These are phyloP conservation scores for Gilbertella persicaria DNA, from an alignment of 371 early-diverging fungal species.

Conservation along the genomic window DNA sequence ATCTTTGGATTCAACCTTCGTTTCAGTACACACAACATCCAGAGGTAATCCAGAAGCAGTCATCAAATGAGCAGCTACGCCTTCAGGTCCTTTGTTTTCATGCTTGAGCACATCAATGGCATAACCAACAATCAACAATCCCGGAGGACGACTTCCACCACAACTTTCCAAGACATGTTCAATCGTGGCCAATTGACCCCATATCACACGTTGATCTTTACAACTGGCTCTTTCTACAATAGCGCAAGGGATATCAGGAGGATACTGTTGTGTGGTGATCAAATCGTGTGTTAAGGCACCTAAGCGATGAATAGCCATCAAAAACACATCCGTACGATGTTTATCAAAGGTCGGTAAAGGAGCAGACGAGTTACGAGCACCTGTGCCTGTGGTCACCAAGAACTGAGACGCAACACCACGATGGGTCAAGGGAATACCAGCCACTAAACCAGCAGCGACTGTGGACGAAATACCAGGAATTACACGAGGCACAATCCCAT, in stretches of 20 bases:
- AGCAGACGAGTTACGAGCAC: conserved; percentile 43
- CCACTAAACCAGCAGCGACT: conserved; percentile 74
- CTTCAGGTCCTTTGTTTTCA: conserved; percentile 32
- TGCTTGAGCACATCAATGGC: conserved; percentile 53
- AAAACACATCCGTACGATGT: conserved; percentile 79
- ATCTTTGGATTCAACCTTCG: background rate
- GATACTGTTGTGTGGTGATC: conserved; percentile 53
- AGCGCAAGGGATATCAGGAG: conserved; percentile 67
- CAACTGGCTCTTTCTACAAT: conserved; percentile 80
- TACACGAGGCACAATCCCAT: conserved; percentile 67
- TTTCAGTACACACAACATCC: conserved; percentile 6
- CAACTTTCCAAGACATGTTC: conserved; percentile 63
- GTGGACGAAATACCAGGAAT: conserved; percentile 85
- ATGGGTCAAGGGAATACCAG: conserved; percentile 87
- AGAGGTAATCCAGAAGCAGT: conserved; percentile 14
- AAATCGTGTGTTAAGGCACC: conserved; percentile 60
- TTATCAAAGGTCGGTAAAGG: conserved; percentile 66
- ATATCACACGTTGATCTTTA: conserved; percentile 68
- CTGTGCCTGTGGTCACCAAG: conserved; percentile 82
- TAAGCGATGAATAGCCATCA: conserved; percentile 86
- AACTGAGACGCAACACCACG: conserved; percentile 87
- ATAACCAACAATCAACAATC: conserved; percentile 69
- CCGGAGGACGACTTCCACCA: conserved; percentile 76
- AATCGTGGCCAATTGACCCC: conserved; percentile 60
- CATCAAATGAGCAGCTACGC: conserved; percentile 36